Evolutionary conservation across 768 basidiomycete genomes (phyloP).

Genomic region (Austroboletus festivus): DNA sequence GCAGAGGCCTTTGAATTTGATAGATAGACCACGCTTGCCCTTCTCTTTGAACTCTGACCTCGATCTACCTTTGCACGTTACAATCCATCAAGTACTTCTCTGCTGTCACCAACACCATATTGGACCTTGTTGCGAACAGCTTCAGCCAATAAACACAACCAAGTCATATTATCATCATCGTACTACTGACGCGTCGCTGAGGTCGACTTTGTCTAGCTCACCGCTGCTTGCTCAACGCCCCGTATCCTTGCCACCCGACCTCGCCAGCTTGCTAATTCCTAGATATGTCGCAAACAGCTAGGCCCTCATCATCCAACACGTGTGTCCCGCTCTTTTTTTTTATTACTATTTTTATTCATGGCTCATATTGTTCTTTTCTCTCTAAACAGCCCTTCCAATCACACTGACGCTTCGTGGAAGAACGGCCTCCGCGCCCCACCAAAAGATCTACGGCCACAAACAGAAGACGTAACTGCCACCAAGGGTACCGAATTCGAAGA

Average conservation of each 20-base stretch:
- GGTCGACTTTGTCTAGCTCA: constrained; percentile 18
- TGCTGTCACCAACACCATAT: constrained; percentile 11
- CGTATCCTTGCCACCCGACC: constrained; percentile 9
- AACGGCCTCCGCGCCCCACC: constrained; percentile 75
- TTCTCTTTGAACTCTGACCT: constrained; percentile 31
- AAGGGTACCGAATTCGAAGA: constrained; percentile 96
- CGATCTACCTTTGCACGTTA: constrained; percentile 21
- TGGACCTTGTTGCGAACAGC: constrained; percentile 11
- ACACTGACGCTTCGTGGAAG: constrained; percentile 57
- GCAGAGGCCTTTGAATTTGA: constrained; percentile 25
- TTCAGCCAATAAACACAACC: constrained; percentile 10
- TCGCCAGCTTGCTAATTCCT: constrained; percentile 7
- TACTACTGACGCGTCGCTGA: constrained; percentile 22
- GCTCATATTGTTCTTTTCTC: constrained; percentile 1
- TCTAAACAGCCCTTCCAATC: constrained; percentile 26
- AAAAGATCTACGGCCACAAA: constrained; percentile 93
- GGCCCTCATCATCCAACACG: constrained; percentile 34
- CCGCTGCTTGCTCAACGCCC: constrained; percentile 13
- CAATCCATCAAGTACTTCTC: constrained; percentile 8
- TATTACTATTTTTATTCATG: background rate
- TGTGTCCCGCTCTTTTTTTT: constrained; percentile 7
- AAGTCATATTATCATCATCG: constrained; percentile 15
- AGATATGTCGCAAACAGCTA: constrained; percentile 31
- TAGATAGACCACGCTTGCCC: constrained; percentile 12
- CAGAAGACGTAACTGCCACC: constrained; percentile 93